Percentiles rank a stretch among this genome's conserved stretches.
Conservation (phyloP, 1,139 yeast genomes). For the Candida albicans region DNA sequence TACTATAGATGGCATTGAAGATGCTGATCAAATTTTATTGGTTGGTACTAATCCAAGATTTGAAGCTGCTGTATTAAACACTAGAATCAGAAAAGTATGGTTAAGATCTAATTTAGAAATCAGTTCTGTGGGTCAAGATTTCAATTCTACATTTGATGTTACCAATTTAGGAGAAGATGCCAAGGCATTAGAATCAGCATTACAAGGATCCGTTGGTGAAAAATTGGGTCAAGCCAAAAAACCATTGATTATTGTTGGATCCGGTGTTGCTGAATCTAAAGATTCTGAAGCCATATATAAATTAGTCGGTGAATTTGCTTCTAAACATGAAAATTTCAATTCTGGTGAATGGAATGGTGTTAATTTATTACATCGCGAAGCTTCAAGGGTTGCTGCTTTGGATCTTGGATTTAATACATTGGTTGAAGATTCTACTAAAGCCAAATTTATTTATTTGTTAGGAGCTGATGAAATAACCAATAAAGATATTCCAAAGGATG, state of each 20-base stretch:
- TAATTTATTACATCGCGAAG: constrained; percentile 81
- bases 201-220: constrained; percentile 69
- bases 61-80: constrained; percentile 86
- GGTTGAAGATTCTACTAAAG: constrained; percentile 51
- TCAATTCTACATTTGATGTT: constrained; percentile 73
- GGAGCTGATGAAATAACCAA: constrained; percentile 83
- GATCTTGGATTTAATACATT: constrained; percentile 77
- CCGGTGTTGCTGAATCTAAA: constrained; percentile 70
- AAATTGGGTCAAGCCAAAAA: constrained; percentile 65
- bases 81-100: constrained; percentile 85
- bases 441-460: constrained; percentile 77
- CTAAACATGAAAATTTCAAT: constrained; percentile 59
- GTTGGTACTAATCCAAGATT: constrained; percentile 88
- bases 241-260: constrained; percentile 82
- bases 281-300: constrained; percentile 67
- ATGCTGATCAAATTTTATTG: constrained; percentile 75
- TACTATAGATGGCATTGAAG: constrained; percentile 76
- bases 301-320: constrained; percentile 62
- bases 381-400: constrained; percentile 82
- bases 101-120: constrained; percentile 65
- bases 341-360: constrained; percentile 81
- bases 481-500: constrained; percentile 74
- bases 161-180: constrained; percentile 65
- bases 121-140: constrained; percentile 72
- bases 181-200: constrained; percentile 58